Evolutionary conservation across 495 filamentous ascomycete species (phyloP), one percentile per base, ranked within the genome.

Genomic region (Penicillium mononematosum): DNA sequence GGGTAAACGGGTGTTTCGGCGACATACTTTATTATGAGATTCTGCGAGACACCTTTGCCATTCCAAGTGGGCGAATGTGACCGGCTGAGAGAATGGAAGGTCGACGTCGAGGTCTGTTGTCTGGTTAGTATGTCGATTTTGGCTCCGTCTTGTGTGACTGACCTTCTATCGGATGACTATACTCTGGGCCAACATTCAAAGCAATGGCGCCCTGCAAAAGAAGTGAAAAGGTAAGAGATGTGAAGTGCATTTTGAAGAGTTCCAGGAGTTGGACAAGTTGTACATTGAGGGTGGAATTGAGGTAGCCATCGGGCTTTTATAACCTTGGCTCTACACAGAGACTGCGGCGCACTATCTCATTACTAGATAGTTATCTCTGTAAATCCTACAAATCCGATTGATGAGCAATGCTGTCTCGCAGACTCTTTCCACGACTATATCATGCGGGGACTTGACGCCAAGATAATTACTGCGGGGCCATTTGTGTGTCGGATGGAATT

Each of bases 1-100:
- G 43, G 49, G 7, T n/a, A 34, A 11, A 32, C 16, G 2, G 16
- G 5, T 16, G 34, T 2, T 6, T n/a, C 2, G 34, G 14, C 0
- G 2, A n/a, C 5, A 38, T 45, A 66, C 63, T n/a, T 48, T 52
- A 31, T 50, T 36, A 39, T 62, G 62, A 5, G 60, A 34, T 6
- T 50, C 24, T 1, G 65, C 55, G 8, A 68, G 56, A 44, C 65
- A 68, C 29, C 65, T 48, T 47, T 68, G 56, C 62, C 62, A 65
- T 44, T 58, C 49, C 0, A 68, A 59, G 53, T 68, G 65, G 38
- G 62, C 65, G 25, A 68, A 68, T n/a, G 65, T 68, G 20, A 67
- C 64, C 2, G 64, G 64, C 9, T 67, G 64, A 4, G 64, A 67
- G 19, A 67, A 67, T 10, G 64, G 64, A 24, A 64, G 64, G 34